Evolutionary conservation across 768 basidiomycete species (phyloP), one percentile per base, ranked within the genome.

Genomic region (Tricholoma terreum): DNA sequence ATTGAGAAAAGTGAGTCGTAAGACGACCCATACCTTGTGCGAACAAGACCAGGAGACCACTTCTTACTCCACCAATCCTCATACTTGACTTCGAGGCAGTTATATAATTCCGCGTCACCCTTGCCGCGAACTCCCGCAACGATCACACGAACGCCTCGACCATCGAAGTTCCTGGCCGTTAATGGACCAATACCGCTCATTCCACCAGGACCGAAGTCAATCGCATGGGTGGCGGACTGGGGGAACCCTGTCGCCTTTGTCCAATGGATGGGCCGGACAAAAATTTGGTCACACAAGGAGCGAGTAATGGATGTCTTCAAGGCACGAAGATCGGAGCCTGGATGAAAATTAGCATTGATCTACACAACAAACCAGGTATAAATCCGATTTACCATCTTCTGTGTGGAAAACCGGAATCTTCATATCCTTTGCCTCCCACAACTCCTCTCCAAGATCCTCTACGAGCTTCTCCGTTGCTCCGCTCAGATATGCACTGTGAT

Each of bases 171-270:
- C 64, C 89, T 85, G 4, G 89, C 86, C 42, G 94, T 95, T 55
- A 98, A 80, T 53, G 89, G 86, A 40, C 96, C 96, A 62, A 98
- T 95, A 11, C 97, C 96, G 66, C 89, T 92, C 55, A 91, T 68
- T 12, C 96, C 95, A 59, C 97, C 96, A 1, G 97, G 93, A 53
- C 97, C 97, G 65, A 99, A 98, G 73, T 99, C 97, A 60, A 98
- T 77, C 2, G 92, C 89, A 70, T 99, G 97, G 4, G 95, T 98
- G 0, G 94, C 93, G 8, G 87, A 82, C 58, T 89, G 81, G 1
- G 94, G 91, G 83, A 98, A 96, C 59, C 85, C 77, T 33, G 92
- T 95, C 5, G 94, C 94, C 65, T 87, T 86, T 40, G 81, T 76
- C 97, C 97, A 98, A 75, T 97, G 90, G 62, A 99, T 94, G 11